These are phyloP conservation scores for Zymoseptoria passerinii DNA, from an alignment of 2,329 filamentous ascomycete species.

Conservation along the genomic window DNA sequence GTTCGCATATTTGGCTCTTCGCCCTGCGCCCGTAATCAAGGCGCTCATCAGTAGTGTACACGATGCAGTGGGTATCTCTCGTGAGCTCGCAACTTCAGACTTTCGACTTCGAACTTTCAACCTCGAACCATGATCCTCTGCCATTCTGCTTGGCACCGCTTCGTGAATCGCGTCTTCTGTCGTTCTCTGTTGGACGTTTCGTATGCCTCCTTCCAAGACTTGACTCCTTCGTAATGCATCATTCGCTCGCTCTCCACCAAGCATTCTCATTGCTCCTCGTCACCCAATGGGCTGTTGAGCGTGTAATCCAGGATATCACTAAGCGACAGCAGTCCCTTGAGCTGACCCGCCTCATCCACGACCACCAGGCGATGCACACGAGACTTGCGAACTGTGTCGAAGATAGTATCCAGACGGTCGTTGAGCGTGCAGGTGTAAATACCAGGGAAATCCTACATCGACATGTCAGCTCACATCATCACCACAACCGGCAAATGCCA, in stretches of 20 bases:
- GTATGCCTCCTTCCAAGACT: background rate
- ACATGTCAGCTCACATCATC: background rate
- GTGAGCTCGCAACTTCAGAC: background rate
- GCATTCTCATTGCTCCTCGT: conserved; percentile 10
- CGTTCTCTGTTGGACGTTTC: background rate
- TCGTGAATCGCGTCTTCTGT: background rate
- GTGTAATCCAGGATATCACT: conserved; percentile 97
- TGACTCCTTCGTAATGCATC: background rate
- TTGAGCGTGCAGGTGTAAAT: conserved; percentile 93
- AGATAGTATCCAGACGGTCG: conserved; percentile 89
- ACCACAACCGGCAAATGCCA: background rate
- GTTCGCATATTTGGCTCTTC: background rate
- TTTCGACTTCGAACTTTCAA: background rate
- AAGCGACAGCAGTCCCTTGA: conserved; percentile 83
- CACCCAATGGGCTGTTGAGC: conserved; percentile 40
- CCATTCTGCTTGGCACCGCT: background rate
- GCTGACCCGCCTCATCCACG: conserved; percentile 77
- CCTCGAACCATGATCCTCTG: background rate
- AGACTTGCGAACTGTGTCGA: conserved; percentile 92
- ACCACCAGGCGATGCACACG: conserved; percentile 88
- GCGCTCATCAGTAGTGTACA: background rate
- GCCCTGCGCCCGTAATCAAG: background rate
- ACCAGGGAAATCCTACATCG: conserved; percentile 70
- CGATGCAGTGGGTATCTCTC: background rate
- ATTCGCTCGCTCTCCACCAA: background rate